Percentiles rank a stretch among this genome's conserved stretches.
Conservation (phyloP, 257 asterid species). For the Lycium ferocissimum region DNA sequence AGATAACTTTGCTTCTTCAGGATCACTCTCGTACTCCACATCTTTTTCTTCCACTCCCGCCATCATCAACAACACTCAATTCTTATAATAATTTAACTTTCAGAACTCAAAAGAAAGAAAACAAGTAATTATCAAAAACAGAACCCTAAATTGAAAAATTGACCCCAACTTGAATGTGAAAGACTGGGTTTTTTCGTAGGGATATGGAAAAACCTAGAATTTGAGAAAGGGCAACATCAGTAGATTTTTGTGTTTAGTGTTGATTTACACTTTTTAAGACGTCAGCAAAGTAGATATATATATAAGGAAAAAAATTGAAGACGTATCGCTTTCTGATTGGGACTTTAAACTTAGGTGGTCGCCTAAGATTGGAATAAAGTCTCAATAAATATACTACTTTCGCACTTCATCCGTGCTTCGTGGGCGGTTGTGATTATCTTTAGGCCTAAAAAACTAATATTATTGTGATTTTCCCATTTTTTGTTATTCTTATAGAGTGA, state of each 20-base stretch:
- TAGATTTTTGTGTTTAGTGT: not conserved
- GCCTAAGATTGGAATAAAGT: not conserved
- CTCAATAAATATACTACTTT: too few relatives aligned
- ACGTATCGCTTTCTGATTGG: not conserved
- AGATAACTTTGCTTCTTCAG: constrained; percentile 87
- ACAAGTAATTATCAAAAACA: not conserved
- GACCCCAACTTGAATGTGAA: not conserved
- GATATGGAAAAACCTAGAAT: constrained; percentile 15
- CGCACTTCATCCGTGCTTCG: not conserved
- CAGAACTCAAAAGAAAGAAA: not conserved
- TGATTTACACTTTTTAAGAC: not conserved
- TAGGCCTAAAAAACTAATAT: too few relatives aligned
- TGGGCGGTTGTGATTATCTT: too few relatives aligned
- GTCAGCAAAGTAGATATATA: not conserved
- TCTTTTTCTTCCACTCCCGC: constrained; percentile 49
- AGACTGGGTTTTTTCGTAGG: constrained; percentile 20
- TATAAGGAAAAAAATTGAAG: not conserved
- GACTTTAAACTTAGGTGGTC: not conserved
- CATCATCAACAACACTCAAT: constrained; percentile 44
- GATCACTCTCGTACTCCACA: constrained; percentile 93
- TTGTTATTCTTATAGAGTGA: too few relatives aligned
- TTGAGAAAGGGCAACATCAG: not conserved
- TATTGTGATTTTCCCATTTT: too few relatives aligned
- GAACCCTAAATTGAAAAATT: not conserved
- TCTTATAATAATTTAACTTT: too few relatives aligned